Evolutionary conservation across 2,329 filamentous ascomycete species (phyloP), one percentile per base, ranked within the genome.

Genomic region (Dactylonectria estremocensis): DNA sequence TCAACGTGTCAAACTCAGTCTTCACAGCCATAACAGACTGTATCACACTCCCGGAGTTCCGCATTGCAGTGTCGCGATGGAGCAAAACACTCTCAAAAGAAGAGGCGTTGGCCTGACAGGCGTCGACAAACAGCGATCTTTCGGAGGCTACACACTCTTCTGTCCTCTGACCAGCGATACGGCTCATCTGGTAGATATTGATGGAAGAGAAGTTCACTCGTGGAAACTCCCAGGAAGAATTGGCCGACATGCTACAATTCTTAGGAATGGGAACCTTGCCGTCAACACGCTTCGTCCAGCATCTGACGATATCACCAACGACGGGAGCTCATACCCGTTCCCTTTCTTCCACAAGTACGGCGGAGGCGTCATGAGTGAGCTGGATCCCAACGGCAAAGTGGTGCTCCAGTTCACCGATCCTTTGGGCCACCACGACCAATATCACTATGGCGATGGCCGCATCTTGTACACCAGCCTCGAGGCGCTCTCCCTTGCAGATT

Each of bases 331-430:
- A 0, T 77, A 65, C 13, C 76, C 76, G 0, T 78, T 78, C 20
- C 75, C 72, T 2, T 78, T 77, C 63, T 78, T 77, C 50, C 70
- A 77, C 69, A 78, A 78, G 22, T 78, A 78, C 35, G 76, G 76
- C 0, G 76, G 77, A 0, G 77, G 76, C 0, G 40, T 78, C 8
- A 78, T 78, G 77, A 76, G 73, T 40, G 77, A 78, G 46, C 69
- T 78, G 3, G 75, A 74, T 40, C 70, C 69, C 0, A 66, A 71
- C 0, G 74, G 76, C 0, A 77, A 77, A 2, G 58, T 76, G 0
- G 68, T 77, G 2, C 70, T 76, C 7, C 76, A 78, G 37, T 78
- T 77, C 11, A 71, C 7, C 1, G 77, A 78, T 62, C 66, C 72
- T 4, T 14, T 78, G 0, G 76, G 69, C 2, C 77, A 78, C 46